phyloP scores from a whole-genome alignment of 768 basidiomycete species.

The Russula earlei region DNA sequence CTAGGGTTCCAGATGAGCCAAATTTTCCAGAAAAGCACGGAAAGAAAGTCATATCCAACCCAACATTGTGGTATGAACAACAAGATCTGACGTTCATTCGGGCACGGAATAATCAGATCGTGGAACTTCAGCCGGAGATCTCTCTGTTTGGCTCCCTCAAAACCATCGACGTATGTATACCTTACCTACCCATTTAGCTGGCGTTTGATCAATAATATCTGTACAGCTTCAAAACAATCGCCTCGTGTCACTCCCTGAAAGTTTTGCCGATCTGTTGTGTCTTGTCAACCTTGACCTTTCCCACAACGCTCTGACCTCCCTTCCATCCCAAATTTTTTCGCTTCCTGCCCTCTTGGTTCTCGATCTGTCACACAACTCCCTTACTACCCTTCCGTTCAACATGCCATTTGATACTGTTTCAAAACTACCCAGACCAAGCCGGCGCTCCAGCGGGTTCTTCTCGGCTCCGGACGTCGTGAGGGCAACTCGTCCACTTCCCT shows the following conservation, averaged over 20 bases:
- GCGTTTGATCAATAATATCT: not conserved
- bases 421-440: slow-evolving; percentile 23
- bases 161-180: slow-evolving; percentile 54
- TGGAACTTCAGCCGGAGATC: slow-evolving; percentile 73
- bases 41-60: slow-evolving; percentile 33
- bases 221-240: slow-evolving; percentile 68
- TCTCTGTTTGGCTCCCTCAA: slow-evolving; percentile 79
- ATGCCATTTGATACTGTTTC: slow-evolving; percentile 37
- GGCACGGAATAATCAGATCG: slow-evolving; percentile 71
- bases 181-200: not conserved
- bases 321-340: slow-evolving; percentile 57
- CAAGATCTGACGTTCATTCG: slow-evolving; percentile 70
- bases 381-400: slow-evolving; percentile 53
- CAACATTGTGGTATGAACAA: slow-evolving; percentile 66
- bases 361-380: slow-evolving; percentile 62
- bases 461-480: slow-evolving; percentile 45
- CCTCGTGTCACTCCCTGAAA: slow-evolving; percentile 48
- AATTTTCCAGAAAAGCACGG: slow-evolving; percentile 28
- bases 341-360: slow-evolving; percentile 57
- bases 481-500: slow-evolving; percentile 55
- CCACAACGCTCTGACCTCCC: slow-evolving; percentile 51
- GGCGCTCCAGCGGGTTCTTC: slow-evolving; percentile 49
- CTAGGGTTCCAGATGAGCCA: slow-evolving; percentile 55
- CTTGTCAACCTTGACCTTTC: slow-evolving; percentile 67
- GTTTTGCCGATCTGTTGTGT: slow-evolving; percentile 58